These are phyloP conservation scores for Cotoneaster glaucophyllus DNA, from an alignment of 306 rosid species.

Conservation along the genomic window DNA sequence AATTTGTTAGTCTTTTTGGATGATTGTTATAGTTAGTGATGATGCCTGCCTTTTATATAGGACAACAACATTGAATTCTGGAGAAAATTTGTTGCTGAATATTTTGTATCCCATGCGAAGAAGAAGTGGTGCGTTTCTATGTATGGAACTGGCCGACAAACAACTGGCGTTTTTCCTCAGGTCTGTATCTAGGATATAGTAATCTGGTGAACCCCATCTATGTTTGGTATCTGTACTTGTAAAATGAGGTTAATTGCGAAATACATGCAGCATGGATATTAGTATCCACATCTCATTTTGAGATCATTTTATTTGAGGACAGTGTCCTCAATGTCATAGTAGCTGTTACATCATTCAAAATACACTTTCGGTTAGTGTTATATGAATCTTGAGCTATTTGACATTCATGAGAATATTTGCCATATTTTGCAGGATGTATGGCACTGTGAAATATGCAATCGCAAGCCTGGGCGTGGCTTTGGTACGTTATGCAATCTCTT, in stretches of 20 bases:
- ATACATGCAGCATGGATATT: background rate
- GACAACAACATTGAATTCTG: conserved; percentile 93
- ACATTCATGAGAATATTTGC: background rate
- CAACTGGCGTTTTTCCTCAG: conserved; percentile 98
- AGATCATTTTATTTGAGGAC: background rate
- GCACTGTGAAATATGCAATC: conserved; percentile 97
- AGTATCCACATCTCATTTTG: background rate
- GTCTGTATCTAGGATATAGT: conserved; percentile 34
- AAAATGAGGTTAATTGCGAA: background rate
- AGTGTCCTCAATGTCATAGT: background rate
- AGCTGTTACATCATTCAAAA: background rate
- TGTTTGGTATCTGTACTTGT: conserved; percentile 17
- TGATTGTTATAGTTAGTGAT: conserved; percentile 9
- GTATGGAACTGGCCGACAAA: conserved; percentile 94
- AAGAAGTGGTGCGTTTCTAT: conserved; percentile 99
- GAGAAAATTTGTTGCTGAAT: conserved; percentile 95
- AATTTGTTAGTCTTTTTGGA: background rate
- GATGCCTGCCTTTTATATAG: conserved; percentile 36
- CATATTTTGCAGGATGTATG: conserved; percentile 78
- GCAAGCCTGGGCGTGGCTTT: conserved; percentile 97
- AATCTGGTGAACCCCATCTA: conserved; percentile 11
- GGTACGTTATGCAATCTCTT: conserved; percentile 37
- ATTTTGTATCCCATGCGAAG: conserved; percentile 90
- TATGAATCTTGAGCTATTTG: background rate
- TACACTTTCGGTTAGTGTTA: background rate